Evolutionary conservation across 1,284 basidiomycete species (phyloP), one percentile per base, ranked within the genome.

Genomic region (Tremellales sp.): DNA sequence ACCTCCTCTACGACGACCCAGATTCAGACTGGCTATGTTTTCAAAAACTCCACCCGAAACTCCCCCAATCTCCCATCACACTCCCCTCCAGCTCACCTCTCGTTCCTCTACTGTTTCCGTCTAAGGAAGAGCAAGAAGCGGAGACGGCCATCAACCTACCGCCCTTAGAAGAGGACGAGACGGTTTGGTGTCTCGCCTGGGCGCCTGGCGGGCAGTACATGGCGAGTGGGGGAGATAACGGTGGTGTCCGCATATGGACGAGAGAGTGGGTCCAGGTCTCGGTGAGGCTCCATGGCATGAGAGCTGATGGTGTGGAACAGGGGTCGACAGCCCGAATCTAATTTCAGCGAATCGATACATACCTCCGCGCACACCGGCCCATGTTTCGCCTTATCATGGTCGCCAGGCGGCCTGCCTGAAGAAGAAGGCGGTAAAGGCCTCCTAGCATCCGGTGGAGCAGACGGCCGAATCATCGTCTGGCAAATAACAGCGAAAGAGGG

Each of bases 21-120:
- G 82, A 83, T 19, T 91, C 94, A 58, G 94, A 98, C 71, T 97
- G 96, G 91, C 92, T 83, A 70, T 86, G 85, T 64, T 88, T 89
- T 60, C 73, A 83, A 48, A 91, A 89, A 1, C 79, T 96, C 3
- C 80, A 80, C 1, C 89, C 89, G 2, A 87, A 92, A 63, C 75
- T 80, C 0, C 86, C 86, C 2, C 39, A 15, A 7, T 10, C 39
- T 7, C 39, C 19, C 8, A 26, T 53, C 5, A 48, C 61, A 17
- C 54, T 67, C 11, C 46, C 55, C 22, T 15, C 49, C 26, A 26
- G 55, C n/a, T 46, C 56, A 10, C 23, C 50, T 43, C 17, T 47
- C 22, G 41, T 48, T 40, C 35, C 23, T 10, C 36, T 10, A 31
- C 48, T 65, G 17, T 43, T 53, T 19, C 61, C 56, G 6, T 60